Percentiles rank a stretch among this genome's conserved stretches.
phyloP scores from a whole-genome alignment of 768 basidiomycete genomes.

The Leucocoprinus leucothites region DNA sequence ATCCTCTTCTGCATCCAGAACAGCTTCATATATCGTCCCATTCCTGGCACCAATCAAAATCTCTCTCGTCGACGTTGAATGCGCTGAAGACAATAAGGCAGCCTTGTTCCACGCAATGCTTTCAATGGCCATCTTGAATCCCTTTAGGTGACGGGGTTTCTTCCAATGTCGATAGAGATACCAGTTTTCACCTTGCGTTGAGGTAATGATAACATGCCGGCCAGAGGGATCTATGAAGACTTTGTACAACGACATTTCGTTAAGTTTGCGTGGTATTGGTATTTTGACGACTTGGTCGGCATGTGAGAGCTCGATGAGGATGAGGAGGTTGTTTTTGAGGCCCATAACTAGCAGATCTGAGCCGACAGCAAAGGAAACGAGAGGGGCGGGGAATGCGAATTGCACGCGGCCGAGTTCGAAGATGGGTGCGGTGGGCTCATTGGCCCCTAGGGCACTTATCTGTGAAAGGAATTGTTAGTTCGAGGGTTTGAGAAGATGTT shows the following conservation, averaged over 20 bases:
- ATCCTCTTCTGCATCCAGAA: constrained; percentile 88
- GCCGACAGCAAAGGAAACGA: constrained; percentile 78
- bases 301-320: constrained; percentile 86
- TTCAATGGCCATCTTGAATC: constrained; percentile 85
- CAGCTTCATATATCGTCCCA: constrained; percentile 84
- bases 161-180: constrained; percentile 82
- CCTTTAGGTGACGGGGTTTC: constrained; percentile 76
- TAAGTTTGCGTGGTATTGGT: constrained; percentile 67
- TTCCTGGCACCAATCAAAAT: constrained; percentile 84
- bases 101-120: constrained; percentile 89
- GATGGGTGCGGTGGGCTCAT: constrained; percentile 54
- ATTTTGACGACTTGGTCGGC: constrained; percentile 86
- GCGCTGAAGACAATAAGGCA: constrained; percentile 56
- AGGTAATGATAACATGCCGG: constrained; percentile 84
- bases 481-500: constrained; percentile 5
- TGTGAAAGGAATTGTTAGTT: constrained; percentile 3
- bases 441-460: constrained; percentile 29
- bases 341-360: constrained; percentile 89
- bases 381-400: constrained; percentile 81
- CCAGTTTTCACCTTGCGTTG: constrained; percentile 89
- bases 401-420: constrained; percentile 90
- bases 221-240: constrained; percentile 94
- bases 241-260: constrained; percentile 76
- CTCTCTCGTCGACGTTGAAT: constrained; percentile 76
- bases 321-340: constrained; percentile 67